A percentile compares a stretch with the other conserved stretches of the same genome.
Conservation (phyloP, 129 eudicot species). For the Centaurea solstitialis region DNA sequence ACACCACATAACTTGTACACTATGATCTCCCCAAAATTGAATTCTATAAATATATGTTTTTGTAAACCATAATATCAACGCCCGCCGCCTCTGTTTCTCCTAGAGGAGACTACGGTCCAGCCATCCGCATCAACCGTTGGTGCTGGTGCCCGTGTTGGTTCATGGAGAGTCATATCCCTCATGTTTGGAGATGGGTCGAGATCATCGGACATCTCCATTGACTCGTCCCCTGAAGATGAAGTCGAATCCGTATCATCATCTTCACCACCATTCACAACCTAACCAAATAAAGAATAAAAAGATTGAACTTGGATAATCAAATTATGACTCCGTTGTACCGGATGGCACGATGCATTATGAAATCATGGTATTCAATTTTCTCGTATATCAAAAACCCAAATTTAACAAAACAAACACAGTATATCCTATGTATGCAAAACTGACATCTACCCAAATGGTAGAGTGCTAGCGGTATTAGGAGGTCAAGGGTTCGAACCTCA, state of each 20-base stretch:
- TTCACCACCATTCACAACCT: slow-evolving; percentile 49
- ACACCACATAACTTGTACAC: slow-evolving; percentile 7
- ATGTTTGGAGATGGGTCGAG: slow-evolving; percentile 26
- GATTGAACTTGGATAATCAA: background rate
- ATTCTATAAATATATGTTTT: slow-evolving; percentile 3
- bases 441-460: background rate
- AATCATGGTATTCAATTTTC: background rate
- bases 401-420: background rate
- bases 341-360: background rate
- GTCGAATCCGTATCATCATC: slow-evolving; percentile 35
- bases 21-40: slow-evolving; percentile 6
- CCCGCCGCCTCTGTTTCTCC: slow-evolving; percentile 52
- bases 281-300: background rate
- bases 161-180: slow-evolving; percentile 32
- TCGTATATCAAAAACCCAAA: background rate
- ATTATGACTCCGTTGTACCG: background rate
- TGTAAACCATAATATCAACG: slow-evolving; percentile 19
- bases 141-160: slow-evolving; percentile 9
- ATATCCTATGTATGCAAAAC: background rate
- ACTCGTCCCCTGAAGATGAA: slow-evolving; percentile 45
- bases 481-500: background rate
- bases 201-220: slow-evolving; percentile 54
- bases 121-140: slow-evolving; percentile 62
- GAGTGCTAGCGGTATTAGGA: too few species aligned
- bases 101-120: slow-evolving; percentile 72